A percentile compares a stretch with the other conserved stretches of the same genome.
Evolutionary conservation across 257 asterid species (phyloP).

Genomic region (Fraxinus quadrangulata): DNA sequence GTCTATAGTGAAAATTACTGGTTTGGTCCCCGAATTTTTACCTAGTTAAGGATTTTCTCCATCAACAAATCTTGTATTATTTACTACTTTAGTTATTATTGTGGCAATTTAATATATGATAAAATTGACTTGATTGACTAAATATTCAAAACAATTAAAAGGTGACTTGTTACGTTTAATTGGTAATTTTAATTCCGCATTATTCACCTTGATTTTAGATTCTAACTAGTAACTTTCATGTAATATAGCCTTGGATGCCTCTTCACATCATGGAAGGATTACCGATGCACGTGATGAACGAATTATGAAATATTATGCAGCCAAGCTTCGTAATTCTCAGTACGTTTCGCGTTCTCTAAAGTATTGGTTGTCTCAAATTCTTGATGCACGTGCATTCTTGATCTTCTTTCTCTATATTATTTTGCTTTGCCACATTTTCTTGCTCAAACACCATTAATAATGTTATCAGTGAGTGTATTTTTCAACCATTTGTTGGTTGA

Average conservation of each 20-base stretch:
- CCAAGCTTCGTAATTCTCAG: constrained; percentile 59
- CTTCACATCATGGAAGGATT: constrained; percentile 76
- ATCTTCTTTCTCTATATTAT: not conserved
- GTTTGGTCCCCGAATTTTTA: no score
- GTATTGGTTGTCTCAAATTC: constrained; percentile 11
- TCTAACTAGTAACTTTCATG: no score
- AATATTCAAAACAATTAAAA: no score
- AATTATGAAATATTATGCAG: constrained; percentile 76
- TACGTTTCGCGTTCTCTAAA: constrained; percentile 25
- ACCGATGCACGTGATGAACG: constrained; percentile 80
- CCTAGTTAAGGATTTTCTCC: no score
- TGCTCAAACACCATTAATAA: not conserved
- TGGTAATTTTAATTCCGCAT: no score
- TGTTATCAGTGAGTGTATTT: not conserved
- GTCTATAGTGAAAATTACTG: no score
- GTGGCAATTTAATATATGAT: no score
- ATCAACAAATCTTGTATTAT: no score
- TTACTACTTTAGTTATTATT: no score
- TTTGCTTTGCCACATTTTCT: constrained; percentile 16
- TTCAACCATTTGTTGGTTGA: not conserved
- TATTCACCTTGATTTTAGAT: no score
- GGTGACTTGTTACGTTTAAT: no score
- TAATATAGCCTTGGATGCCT: constrained; percentile 68
- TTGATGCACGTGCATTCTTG: not conserved
- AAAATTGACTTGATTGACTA: no score